Evolutionary conservation across 805 yeast species (phyloP), one percentile per base, ranked within the genome.

Genomic region (Pichia heedii): DNA sequence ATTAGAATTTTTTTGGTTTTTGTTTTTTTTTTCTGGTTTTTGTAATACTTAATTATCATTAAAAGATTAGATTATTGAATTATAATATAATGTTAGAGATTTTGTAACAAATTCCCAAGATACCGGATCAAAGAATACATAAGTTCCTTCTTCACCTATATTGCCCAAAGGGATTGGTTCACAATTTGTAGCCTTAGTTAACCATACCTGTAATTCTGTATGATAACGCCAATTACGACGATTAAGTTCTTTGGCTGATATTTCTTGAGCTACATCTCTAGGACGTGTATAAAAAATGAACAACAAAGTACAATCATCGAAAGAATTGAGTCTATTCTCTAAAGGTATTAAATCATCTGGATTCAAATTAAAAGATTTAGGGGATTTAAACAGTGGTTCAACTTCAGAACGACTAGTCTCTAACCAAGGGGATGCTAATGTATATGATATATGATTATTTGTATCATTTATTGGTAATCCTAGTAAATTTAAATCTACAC

Each of bases 171-270:
- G 85, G 15, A 85, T 76, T 30, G 51, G 42, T 61, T 90, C 97
- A 48, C 80, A 79, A 54, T 78, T 77, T 24, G 95, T 84, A 56
- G 88, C 96, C 62, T 93, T 93, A 12, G 98, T 93, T 46, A 93
- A 68, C 98, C 98, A 93, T 41, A 93, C 88, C 66, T 89, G 94
- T 44, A 93, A 74, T 48, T 87, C 95, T 65, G 88, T 90, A 65
- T 93, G 98, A 58, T 85, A 93, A 52, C 97, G 76, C 99, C 99
- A 93, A 65, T 90, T 93, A 54, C 98, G 74, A 49, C 79, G 79
- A 54, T 87, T 86, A 53, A 93, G 73, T 61, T 90, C 97, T 46
- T 90, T 71, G 6, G 97, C 94, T 5, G 95, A 94, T 44, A 88
- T 75, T 60, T 93, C 98, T 63, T 93, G 99, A 60, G 90, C 69